Evolutionary conservation across 2,329 filamentous ascomycete species (phyloP).

Genomic region (Phialocephala subalpina): DNA sequence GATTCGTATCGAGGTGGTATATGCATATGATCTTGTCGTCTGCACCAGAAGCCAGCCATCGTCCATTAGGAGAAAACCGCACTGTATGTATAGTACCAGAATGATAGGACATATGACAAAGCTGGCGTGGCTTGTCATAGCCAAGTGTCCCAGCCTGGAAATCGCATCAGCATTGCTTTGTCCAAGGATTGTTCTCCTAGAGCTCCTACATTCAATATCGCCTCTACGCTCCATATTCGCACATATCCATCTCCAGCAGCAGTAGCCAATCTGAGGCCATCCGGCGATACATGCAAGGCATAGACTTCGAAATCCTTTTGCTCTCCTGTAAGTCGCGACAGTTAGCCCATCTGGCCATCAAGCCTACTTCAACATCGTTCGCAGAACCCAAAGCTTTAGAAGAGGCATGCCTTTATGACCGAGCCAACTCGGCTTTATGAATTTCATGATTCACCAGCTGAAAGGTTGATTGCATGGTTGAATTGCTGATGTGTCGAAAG

Average conservation of each 20-base stretch:
- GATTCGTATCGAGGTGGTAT: slow-evolving; percentile 83
- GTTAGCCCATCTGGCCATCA: slow-evolving; percentile 33
- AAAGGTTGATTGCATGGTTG: slow-evolving; percentile 40
- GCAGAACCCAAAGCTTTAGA: slow-evolving; percentile 13
- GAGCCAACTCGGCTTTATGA: slow-evolving; percentile 96
- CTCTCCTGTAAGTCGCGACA: slow-evolving; percentile 67
- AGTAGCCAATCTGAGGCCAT: slow-evolving; percentile 90
- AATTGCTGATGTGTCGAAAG: slow-evolving; percentile 21
- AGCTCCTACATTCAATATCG: slow-evolving; percentile 58
- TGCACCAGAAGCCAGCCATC: slow-evolving; percentile 94
- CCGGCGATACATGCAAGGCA: slow-evolving; percentile 95
- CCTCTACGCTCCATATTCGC: slow-evolving; percentile 96
- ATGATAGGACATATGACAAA: slow-evolving; percentile 98
- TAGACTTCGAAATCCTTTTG: slow-evolving; percentile 99
- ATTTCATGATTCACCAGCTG: slow-evolving; percentile 65
- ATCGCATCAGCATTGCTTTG: slow-evolving; percentile 10
- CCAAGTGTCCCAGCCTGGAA: slow-evolving; percentile 77
- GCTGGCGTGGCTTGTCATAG: slow-evolving; percentile 84
- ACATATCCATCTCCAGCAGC: slow-evolving; percentile 98
- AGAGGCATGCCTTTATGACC: slow-evolving; percentile 80
- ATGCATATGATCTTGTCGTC: slow-evolving; percentile 99
- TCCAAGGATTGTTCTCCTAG: too few relatives aligned
- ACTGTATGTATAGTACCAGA: slow-evolving; percentile 97
- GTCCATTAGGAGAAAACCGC: slow-evolving; percentile 93
- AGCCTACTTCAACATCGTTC: slow-evolving; percentile 15